Evolutionary conservation across 192 early-diverging fungal genomes (phyloP).

Genomic region (Gaertneriomyces semiglobifer): DNA sequence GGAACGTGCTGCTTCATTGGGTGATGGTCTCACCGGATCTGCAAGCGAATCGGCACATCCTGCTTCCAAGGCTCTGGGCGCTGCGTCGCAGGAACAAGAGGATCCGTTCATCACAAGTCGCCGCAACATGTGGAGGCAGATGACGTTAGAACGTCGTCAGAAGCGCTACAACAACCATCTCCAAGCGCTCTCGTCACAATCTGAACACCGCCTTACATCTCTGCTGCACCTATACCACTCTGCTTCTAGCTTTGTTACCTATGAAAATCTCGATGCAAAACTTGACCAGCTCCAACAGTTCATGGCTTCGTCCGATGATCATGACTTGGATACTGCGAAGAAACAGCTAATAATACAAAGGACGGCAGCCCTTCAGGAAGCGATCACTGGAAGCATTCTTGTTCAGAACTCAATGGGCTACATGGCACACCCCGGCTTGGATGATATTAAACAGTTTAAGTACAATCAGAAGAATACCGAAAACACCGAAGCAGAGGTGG

Average conservation of each 20-base stretch:
- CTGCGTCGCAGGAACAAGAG: neutral
- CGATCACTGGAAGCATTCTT: no score
- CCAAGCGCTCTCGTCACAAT: neutral
- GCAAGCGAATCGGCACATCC: neutral
- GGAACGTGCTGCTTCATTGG: neutral
- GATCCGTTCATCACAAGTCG: conserved; percentile 17
- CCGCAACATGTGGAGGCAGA: neutral
- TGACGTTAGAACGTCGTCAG: conserved; percentile 4
- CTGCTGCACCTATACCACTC: conserved; percentile 37
- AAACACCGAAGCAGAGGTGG: no score
- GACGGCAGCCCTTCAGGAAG: no score
- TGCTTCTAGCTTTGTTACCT: conserved; percentile 31
- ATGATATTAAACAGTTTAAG: no score
- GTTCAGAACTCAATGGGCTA: no score
- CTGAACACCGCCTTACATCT: conserved; percentile 19
- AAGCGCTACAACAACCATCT: conserved; percentile 25
- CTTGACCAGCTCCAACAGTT: conserved; percentile 4
- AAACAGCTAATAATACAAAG: no score
- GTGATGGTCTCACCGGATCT: neutral
- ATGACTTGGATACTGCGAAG: no score
- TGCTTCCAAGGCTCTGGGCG: neutral
- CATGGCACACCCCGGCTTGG: no score
- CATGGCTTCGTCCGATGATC: no score
- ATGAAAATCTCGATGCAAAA: conserved; percentile 33
- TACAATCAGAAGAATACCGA: no score